Evolutionary conservation across 257 asterid genomes (phyloP).

Genomic region (Rehmannia glutinosa): DNA sequence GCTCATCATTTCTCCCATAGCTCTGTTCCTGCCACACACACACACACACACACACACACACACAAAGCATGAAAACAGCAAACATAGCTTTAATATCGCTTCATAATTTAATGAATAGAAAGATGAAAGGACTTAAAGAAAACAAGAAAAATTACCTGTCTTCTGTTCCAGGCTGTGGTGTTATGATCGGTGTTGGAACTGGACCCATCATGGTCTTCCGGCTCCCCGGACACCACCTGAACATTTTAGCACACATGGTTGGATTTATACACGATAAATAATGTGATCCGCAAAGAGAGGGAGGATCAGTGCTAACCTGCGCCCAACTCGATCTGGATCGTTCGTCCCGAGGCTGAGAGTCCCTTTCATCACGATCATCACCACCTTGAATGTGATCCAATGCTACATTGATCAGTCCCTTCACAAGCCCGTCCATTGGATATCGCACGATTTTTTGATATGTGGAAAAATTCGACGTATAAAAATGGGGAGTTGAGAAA

Average conservation of each 20-base stretch:
- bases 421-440: conserved; percentile 65
- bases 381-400: conserved; percentile 36
- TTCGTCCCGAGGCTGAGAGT: too few relatives aligned
- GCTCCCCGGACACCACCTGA: conserved; percentile 71
- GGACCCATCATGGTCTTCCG: conserved; percentile 30
- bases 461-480: too few relatives aligned
- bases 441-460: neutral
- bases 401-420: conserved; percentile 56
- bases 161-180: conserved; percentile 11
- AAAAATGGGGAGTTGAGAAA: too few relatives aligned
- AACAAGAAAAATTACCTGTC: conserved; percentile 22
- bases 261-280: too few relatives aligned
- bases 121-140: neutral
- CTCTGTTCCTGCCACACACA: conserved; percentile 37
- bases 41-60: conserved; percentile 6
- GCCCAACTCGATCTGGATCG: conserved; percentile 85
- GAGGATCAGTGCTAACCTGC: conserved; percentile 39
- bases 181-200: conserved; percentile 17
- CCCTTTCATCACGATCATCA: conserved; percentile 17
- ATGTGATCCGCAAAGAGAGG: too few relatives aligned
- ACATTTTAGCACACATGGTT: conserved; percentile 14
- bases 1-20: conserved; percentile 32
- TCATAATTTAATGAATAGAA: neutral
- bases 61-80: neutral
- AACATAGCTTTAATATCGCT: neutral